Evolutionary conservation across 2,329 filamentous ascomycete species (phyloP), one percentile per base, ranked within the genome.

Genomic region (Venturia pyrina): DNA sequence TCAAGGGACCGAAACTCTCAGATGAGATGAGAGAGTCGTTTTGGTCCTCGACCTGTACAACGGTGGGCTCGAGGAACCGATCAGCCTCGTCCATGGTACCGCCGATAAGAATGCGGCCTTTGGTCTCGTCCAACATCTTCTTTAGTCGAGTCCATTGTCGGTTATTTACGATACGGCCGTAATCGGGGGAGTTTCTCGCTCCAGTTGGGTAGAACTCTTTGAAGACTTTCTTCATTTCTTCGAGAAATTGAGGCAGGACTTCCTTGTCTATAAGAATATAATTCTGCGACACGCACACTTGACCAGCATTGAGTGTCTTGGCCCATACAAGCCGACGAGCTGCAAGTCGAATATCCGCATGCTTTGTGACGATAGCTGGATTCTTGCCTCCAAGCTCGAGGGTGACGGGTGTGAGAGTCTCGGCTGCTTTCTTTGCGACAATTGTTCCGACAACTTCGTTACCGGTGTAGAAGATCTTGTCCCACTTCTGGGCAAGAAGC

Each of bases 391-490:
- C 95, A 60, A 99, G 85, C 80, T 99, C 95, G 61, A 98, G 86
- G 11, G 88, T 85, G 28, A 96, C 87, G 0, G 95, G 95, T 0
- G 95, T 98, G 68, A 82, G 74, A 0, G 80, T 82, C 72, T 82
- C 80, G 1, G 80, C 80, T 0, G 80, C 80, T 72, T 81, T 82
- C 76, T 81, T 81, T 17, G 80, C 78, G 66, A 82, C 80, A 70
- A 82, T 82, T 28, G 73, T 81, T 61, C 90, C 95, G 21, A 97
- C 91, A 37, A 75, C 79, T 64, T 84, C 83, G 72, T 87, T 88
- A 65, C 95, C 95, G 0, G 95, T 99, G 80, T 96, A 99, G 81
- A 95, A 93, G 73, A 99, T 96, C 84, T 97, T 98, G 79, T 96
- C 93, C 89, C 93, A 99, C 76, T 93, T 93, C 79, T 92, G 86